Evolutionary conservation across 2,329 filamentous ascomycete genomes (phyloP), one percentile per base, ranked within the genome.

Genomic region (Scedosporium aurantiacum): DNA sequence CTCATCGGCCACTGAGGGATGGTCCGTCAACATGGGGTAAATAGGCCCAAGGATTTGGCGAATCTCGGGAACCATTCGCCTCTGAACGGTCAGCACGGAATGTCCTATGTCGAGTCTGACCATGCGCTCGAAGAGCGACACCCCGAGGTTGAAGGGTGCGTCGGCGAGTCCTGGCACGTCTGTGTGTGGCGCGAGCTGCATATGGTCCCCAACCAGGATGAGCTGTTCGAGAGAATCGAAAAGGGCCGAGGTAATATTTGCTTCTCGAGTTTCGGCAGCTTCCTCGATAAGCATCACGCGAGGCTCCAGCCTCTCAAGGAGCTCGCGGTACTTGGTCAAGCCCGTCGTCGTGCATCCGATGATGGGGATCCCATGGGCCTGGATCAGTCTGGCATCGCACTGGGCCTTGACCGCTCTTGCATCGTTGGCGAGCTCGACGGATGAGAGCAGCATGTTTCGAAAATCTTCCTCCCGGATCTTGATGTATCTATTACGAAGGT

Each of bases 51-150:
- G 69, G 2, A 82, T 67, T 5, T 71, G 62, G 0, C 79, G 74
- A 12, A 82, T 69, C 41, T 70, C 68, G 0, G 79, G 77, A 2
- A 74, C 73, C 79, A 82, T 83, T 23, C 80, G 75, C 47, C 90
- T 83, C 70, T 96, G 91, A 58, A 83, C 79, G 1, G 79, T 81
- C 0, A 95, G 77, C 60, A 83, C 84, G 1, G 80, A 79, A 67
- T 82, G 90, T 0, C 84, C 81, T 18, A 92, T 73, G 0, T 77
- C 69, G 16, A 89, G 84, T 4, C 79, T 75, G n/a, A 94, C 81
- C 14, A 95, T 77, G 1, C 90, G 81, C 72, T 95, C 88, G 66
- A 95, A 95, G 67, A 95, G 80, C 0, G 90, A 94, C 0, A 91
- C 74, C 37, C 89, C 83, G 41, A 94, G 77, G 64, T 83, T 79